phyloP scores from a whole-genome alignment of 176 grass and related monocot genomes.

The Miscanthus lutarioriparius region DNA sequence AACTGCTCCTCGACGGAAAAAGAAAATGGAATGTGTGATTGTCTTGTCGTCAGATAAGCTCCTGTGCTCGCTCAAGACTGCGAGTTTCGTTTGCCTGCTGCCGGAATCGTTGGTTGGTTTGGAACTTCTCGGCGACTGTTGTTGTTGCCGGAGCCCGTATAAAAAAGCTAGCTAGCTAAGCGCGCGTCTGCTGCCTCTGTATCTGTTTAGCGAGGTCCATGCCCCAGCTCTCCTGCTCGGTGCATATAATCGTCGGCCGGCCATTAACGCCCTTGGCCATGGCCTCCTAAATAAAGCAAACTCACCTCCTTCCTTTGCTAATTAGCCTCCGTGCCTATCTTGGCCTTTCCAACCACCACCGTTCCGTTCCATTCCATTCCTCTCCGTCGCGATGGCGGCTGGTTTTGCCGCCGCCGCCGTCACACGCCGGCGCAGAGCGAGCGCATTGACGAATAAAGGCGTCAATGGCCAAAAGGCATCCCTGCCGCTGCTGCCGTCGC shows the following conservation, averaged over 20 bases:
- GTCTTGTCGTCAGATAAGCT: neutral
- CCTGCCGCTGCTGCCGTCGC: too few species aligned
- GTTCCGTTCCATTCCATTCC: neutral
- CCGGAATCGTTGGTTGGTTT: constrained; percentile 26
- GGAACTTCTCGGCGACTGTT: neutral
- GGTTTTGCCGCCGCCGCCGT: constrained; percentile 35
- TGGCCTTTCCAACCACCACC: constrained; percentile 19
- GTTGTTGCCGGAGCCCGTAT: neutral
- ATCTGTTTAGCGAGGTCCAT: neutral
- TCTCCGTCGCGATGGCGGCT: constrained; percentile 32
- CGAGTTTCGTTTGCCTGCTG: too few species aligned
- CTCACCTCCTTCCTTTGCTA: constrained; percentile 24
- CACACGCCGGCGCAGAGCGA: neutral
- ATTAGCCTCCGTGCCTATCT: neutral
- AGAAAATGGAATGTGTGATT: neutral
- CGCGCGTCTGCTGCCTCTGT: neutral
- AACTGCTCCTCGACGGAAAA: constrained; percentile 22
- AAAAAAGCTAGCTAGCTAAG: neutral
- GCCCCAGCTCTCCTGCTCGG: neutral
- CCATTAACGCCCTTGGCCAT: neutral
- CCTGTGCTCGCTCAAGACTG: too few species aligned
- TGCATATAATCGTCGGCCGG: neutral
- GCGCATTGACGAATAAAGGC: neutral
- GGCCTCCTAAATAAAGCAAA: constrained; percentile 39
- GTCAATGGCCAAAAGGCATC: constrained; percentile 22